Base-by-base conservation (phyloP, 306 rosid species). In the Ochetophila trinervis region DNA sequence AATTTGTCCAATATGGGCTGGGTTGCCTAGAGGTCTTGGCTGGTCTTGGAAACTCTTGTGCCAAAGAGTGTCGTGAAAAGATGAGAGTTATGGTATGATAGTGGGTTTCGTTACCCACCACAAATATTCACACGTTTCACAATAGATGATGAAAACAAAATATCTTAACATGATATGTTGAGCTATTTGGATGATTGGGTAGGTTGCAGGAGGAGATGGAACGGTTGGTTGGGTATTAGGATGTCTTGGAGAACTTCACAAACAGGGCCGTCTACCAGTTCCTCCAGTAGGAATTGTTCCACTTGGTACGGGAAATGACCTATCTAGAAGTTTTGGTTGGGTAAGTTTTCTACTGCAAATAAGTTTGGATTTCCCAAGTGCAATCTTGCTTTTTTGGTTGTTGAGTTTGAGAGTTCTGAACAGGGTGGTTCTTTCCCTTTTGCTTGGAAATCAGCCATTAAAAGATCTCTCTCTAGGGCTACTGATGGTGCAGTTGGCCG, bases 141-240 rank as follows among this genome's bases (percentile, higher is more conserved):
- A 44, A 50, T 55, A 67, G 14, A 27, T 18, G 40, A 54, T 27
- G 60, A 42, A 15, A 4, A 14, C 24, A 51, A 42, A 42, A 40
- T 36, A 42, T 4, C 35, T 11, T 19, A 42, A 36, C 22, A 7
- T 15, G 13, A 24, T 12, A 16, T 35, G 30, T 34, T 19, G 23
- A 11, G 51, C 34, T 6, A 40, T 23, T 66, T 65, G 73, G 77
- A 62, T 83, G 69, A 69, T 68, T 80, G 82, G 60, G 65, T 83
- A 94, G 99, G 99, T 90, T 78, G 99, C 99, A 52, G 99, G 99
- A 60, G 99, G 99, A 69, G 99, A 94, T 76, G 99, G 99, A 63
- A 86, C 99, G 15, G 97, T 94, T 34, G 99, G 99, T 54, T 94
- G 99, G 99, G 97, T 90, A 42, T 84, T 94, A 48, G 97, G 97